Conservation (phyloP, 2,329 filamentous ascomycete species). For the Colletotrichum agaves region DNA sequence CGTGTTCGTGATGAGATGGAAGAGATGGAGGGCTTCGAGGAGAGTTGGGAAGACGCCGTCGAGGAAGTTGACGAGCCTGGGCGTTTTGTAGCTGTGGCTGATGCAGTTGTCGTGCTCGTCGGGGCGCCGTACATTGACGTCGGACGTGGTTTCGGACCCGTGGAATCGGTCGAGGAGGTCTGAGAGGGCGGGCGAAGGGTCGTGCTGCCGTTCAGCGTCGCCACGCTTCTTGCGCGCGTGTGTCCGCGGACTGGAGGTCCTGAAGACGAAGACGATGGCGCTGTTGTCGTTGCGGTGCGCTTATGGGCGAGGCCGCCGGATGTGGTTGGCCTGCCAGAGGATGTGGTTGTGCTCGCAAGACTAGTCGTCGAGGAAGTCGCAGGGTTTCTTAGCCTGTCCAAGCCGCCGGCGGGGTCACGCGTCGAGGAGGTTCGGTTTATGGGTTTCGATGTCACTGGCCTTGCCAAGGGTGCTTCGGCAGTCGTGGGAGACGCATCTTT, state of each 20-base stretch:
- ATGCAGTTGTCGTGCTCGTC: neutral
- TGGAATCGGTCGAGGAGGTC: slow-evolving; percentile 41
- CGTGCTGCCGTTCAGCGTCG: slow-evolving; percentile 50
- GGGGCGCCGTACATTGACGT: slow-evolving; percentile 31
- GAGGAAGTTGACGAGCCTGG: slow-evolving; percentile 38
- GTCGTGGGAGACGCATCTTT: slow-evolving; percentile 9
- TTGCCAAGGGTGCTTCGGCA: neutral
- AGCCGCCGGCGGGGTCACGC: slow-evolving; percentile 30
- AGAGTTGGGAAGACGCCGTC: neutral
- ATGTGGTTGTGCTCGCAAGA: slow-evolving; percentile 13
- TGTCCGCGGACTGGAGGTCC: slow-evolving; percentile 42
- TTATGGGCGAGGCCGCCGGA: slow-evolving; percentile 42
- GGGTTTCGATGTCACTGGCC: neutral
- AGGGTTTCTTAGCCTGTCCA: slow-evolving; percentile 1
- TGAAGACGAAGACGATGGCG: slow-evolving; percentile 25
- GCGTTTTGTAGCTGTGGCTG: slow-evolving; percentile 45
- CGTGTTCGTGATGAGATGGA: slow-evolving; percentile 1
- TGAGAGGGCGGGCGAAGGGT: slow-evolving; percentile 51
- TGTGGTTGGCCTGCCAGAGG: slow-evolving; percentile 41
- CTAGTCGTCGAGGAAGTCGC: slow-evolving; percentile 41
- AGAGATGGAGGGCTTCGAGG: neutral
- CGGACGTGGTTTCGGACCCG: slow-evolving; percentile 18
- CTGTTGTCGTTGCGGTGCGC: slow-evolving; percentile 42
- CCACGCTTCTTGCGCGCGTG: slow-evolving; percentile 54
- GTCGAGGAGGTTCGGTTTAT: slow-evolving; percentile 20